Base-by-base conservation (phyloP, 495 filamentous ascomycete genomes). In the Penicillium desertorum region DNA sequence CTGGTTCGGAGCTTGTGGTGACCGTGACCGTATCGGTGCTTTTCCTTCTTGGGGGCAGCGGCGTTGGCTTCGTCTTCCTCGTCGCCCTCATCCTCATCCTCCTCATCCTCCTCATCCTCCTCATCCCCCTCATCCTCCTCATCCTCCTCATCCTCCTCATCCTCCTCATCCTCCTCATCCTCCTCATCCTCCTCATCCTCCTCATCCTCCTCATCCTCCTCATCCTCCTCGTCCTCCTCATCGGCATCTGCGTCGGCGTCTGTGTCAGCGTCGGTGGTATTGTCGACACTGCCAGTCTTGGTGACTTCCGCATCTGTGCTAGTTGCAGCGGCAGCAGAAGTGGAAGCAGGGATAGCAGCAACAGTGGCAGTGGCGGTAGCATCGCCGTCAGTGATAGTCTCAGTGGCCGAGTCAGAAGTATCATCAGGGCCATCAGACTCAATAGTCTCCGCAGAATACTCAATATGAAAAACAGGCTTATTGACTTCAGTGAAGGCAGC, bases 391-490 rank as follows among this genome's bases (percentile, higher is more conserved):
- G 27, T 17, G 8, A 6, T 2, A 39, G 16, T n/a, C 30, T 45
- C 41, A 12, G 51, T 14, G 5, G 20, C 8, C 5, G 42, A 1
- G 11, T 34, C 16, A 17, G 34, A 8, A 19, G 32, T 51, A 10
- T 19, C 49, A 29, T n/a, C 14, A 30, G 11, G 16, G 25, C 10
- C 14, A 17, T 11, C n/a, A 16, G 51, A 17, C 32, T 32, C 53
- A n/a, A 55, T 39, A 20, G 53, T 47, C 22, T 47, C 43, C 19
- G 78, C 74, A n/a, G 82, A 77, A 58, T 91, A 89, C 70, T 90
- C 87, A 51, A 90, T 87, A 64, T 89, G 83, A 62, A 90, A 89
- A 20, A 91, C 85, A 0, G 87, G 87, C 71, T 90, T 89, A 45
- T 72, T 75, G 7, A 74, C 79, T 17, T 75, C 60, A 23, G 83